Percentiles rank a stretch among this genome's conserved stretches.
Conservation (phyloP, 305 asterid genomes). For the Fraxinus angustifolia region DNA sequence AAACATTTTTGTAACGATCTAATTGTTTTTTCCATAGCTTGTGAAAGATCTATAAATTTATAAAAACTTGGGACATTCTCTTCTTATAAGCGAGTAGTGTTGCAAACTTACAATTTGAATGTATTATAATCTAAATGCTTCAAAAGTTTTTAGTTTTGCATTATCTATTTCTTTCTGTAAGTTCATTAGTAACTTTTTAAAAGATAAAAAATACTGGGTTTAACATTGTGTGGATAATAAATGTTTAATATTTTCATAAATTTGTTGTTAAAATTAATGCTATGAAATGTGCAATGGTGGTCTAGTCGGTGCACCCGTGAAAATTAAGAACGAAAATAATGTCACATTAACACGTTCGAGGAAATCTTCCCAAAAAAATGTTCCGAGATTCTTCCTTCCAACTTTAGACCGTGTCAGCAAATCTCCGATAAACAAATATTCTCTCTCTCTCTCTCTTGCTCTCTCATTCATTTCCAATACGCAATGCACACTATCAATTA, state of each 20-base stretch:
- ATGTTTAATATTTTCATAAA: too few species aligned
- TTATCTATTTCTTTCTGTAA: too few species aligned
- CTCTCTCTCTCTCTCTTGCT: neutral
- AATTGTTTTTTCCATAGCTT: neutral
- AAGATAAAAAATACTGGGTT: too few species aligned
- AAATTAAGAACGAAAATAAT: neutral
- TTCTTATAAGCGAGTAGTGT: neutral
- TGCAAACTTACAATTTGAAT: neutral
- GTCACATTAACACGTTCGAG: neutral
- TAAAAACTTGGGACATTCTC: neutral
- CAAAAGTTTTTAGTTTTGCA: too few species aligned
- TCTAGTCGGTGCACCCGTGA: neutral
- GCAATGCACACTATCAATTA: neutral
- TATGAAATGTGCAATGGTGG: too few species aligned
- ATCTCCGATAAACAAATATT: slow-evolving; percentile 5
- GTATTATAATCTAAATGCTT: too few species aligned
- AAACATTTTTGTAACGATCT: neutral
- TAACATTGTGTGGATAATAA: too few species aligned
- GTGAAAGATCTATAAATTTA: neutral
- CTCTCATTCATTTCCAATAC: neutral
- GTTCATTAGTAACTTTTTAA: too few species aligned
- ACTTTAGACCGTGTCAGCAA: slow-evolving; percentile 26
- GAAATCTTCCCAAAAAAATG: neutral
- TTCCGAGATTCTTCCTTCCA: neutral
- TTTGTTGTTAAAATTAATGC: too few species aligned